Evolutionary conservation across 1,139 yeast genomes (phyloP), one percentile per base, ranked within the genome.

Genomic region (Geotrichum aggregatum): DNA sequence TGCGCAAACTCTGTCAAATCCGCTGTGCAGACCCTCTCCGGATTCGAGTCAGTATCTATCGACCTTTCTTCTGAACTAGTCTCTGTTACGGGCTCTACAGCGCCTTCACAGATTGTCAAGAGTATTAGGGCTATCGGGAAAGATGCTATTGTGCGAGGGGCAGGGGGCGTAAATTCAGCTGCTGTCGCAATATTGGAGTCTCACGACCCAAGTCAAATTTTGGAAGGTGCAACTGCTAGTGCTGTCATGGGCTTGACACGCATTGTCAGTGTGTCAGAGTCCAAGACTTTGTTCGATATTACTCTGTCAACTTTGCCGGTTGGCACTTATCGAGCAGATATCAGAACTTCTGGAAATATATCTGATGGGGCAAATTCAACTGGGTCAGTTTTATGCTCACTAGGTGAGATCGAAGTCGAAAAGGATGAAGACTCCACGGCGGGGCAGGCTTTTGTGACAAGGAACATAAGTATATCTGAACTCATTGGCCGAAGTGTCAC

Each of bases 101-200:
- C 95, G 2, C 96, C 96, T 1, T 83, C 92, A 3, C 71, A 68
- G 31, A 76, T 88, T 18, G 83, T 86, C 30, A 71, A 72, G 56
- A 78, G 85, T 0, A 80, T 87, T 55, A 91, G 84, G 66, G 28
- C 22, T 22, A 82, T 82, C 3, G 97, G 97, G 1, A 79, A 81
- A 60, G 97, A 91, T 65, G 96, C 96, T 8, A 87, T 91, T 58
- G 84, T 91, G 34, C 76, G 98, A 57, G 98, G 98, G 4, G 82
- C 96, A 0, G 98, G 98, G 1, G 75, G 75, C 52, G 84, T 95
- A 19, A 84, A 91, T 65, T 79, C 91, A 24, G 96, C 97, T 0
- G 97, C 96, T 0, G 98, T 91, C 30, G 83, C 95, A 59, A 91
- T 91, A 47, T 70, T 91, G 54, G 98, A 92, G 65, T 77, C 86